phyloP scores from a whole-genome alignment of 495 filamentous ascomycete species.

The Viridothelium virens region DNA sequence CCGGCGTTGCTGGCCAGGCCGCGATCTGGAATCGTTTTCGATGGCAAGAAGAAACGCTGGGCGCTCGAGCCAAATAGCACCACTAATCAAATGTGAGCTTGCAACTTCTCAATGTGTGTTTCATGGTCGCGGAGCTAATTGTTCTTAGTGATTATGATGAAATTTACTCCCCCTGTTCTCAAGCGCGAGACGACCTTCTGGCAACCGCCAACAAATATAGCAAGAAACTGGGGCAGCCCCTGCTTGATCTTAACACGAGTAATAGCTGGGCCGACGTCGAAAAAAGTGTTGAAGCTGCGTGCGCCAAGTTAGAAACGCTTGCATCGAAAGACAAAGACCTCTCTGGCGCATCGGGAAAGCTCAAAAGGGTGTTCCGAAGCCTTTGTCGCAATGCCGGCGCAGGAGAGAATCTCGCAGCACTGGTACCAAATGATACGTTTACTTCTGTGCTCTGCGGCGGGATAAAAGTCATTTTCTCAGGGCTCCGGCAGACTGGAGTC shows the following conservation, averaged over 20 bases:
- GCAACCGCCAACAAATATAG: conserved; percentile 1
- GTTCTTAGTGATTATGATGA: neutral
- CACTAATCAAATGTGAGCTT: neutral
- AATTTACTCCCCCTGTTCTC: neutral
- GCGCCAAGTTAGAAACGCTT: neutral
- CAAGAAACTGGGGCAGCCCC: neutral
- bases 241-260: neutral
- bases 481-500: neutral
- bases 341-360: neutral
- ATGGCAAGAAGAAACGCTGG: neutral
- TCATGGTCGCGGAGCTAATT: neutral
- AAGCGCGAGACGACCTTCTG: neutral
- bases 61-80: neutral
- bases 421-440: neutral
- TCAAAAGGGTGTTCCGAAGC: neutral
- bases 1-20: neutral
- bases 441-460: conserved; percentile 1
- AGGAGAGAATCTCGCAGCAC: neutral
- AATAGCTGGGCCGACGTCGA: neutral
- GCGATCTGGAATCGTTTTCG: neutral
- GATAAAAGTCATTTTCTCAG: neutral
- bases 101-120: no score
- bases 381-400: neutral
- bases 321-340: conserved; percentile 1
- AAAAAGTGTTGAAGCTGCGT: neutral